A percentile compares a stretch with the other conserved stretches of the same genome.
phyloP scores from a whole-genome alignment of 805 yeast genomes.

The Cyberlindnera mississippiensis region DNA sequence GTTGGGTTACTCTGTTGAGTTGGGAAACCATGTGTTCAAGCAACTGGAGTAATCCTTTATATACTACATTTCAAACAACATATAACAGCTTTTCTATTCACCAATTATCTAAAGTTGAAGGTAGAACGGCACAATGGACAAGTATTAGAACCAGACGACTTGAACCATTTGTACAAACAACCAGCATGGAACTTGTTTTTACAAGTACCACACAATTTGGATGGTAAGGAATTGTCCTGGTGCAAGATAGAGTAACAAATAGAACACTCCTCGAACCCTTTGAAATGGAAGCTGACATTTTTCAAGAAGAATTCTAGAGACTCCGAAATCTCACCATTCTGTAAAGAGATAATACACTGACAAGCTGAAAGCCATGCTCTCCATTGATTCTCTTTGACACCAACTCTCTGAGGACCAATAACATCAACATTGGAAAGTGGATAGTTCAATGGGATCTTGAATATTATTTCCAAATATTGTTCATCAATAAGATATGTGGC shows the following conservation, averaged over 20 bases:
- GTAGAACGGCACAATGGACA: slow-evolving; percentile 90
- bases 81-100: too few species aligned
- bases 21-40: slow-evolving; percentile 39
- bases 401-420: slow-evolving; percentile 73
- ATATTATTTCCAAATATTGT: slow-evolving; percentile 74
- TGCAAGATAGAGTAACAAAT: slow-evolving; percentile 92
- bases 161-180: slow-evolving; percentile 95
- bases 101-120: slow-evolving; percentile 40
- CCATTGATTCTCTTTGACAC: slow-evolving; percentile 91
- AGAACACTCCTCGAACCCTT: slow-evolving; percentile 95
- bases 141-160: slow-evolving; percentile 85
- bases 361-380: slow-evolving; percentile 92
- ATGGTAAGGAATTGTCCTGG: slow-evolving; percentile 82
- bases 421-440: slow-evolving; percentile 77
- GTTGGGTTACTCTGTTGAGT: slow-evolving; percentile 68
- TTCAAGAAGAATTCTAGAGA: slow-evolving; percentile 41
- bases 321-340: slow-evolving; percentile 58
- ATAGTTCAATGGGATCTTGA: slow-evolving; percentile 67
- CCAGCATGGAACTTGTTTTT: slow-evolving; percentile 93
- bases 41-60: background rate
- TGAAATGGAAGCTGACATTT: slow-evolving; percentile 79
- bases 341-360: slow-evolving; percentile 72
- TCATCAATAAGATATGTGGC: slow-evolving; percentile 80
- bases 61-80: too few species aligned
- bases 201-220: slow-evolving; percentile 85